Percentiles rank a stretch among this genome's conserved stretches.
Evolutionary conservation across 495 filamentous ascomycete species (phyloP).

Genomic region (Daldinia bambusicola): DNA sequence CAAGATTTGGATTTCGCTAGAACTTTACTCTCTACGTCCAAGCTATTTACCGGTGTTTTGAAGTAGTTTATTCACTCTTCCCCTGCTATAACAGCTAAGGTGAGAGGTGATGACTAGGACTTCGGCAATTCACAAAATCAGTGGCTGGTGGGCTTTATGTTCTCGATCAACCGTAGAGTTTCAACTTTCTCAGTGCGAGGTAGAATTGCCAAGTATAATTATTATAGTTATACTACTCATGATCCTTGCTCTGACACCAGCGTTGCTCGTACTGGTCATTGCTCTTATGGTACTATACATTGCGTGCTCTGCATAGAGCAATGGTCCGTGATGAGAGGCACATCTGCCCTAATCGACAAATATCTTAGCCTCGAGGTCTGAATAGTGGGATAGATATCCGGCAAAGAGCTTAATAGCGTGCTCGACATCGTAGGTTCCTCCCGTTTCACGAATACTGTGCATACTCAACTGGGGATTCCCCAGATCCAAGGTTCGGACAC

Average conservation of each 20-base stretch:
- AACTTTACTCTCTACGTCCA: no score
- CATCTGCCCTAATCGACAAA: constrained; percentile 69
- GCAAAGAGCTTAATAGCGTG: constrained; percentile 88
- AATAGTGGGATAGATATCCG: constrained; percentile 85
- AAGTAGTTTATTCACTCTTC: no score
- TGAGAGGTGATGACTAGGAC: no score
- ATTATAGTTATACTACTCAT: background rate
- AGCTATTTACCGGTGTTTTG: no score
- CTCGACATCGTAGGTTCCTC: constrained; percentile 86
- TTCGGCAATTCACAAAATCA: no score
- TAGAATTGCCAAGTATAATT: background rate
- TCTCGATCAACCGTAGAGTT: no score
- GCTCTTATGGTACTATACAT: background rate
- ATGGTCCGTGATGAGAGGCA: no score
- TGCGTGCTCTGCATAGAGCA: no score
- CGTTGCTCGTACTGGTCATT: background rate
- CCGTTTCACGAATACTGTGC: constrained; percentile 96
- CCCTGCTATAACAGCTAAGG: no score
- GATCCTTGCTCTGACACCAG: background rate
- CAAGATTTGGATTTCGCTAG: no score
- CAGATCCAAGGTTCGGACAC: constrained; percentile 87
- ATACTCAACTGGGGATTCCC: constrained; percentile 97
- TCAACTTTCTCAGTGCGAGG: no score
- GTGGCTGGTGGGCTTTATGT: no score
- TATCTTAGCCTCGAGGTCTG: constrained; percentile 80